A percentile compares a stretch with the other conserved stretches of the same genome.
Evolutionary conservation across 331 rosid genomes (phyloP).

Genomic region (Dryas integrifolia): DNA sequence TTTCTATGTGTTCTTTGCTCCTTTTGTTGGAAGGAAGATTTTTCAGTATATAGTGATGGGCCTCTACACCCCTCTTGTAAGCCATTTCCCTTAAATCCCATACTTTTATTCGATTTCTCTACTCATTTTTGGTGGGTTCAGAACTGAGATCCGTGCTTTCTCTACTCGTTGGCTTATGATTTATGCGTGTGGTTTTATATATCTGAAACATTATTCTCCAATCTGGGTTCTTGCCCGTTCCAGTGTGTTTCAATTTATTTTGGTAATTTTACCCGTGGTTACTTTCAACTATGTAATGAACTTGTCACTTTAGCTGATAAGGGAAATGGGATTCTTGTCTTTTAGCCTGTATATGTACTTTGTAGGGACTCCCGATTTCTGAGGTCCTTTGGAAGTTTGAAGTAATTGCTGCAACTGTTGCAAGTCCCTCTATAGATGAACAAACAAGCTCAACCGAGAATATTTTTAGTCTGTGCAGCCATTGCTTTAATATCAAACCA

Average conservation of each 20-base stretch:
- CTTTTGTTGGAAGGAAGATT: slow-evolving; percentile 83
- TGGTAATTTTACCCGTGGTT: background rate
- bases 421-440: background rate
- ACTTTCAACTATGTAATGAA: background rate
- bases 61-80: slow-evolving; percentile 90
- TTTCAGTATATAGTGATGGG: slow-evolving; percentile 81
- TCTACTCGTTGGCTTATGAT: slow-evolving; percentile 32
- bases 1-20: slow-evolving; percentile 95
- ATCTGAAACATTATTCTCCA: slow-evolving; percentile 19
- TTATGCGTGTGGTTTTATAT: slow-evolving; percentile 28
- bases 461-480: background rate
- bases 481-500: slow-evolving; percentile 14
- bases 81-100: slow-evolving; percentile 22
- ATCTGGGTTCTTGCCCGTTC: slow-evolving; percentile 24
- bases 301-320: slow-evolving; percentile 17
- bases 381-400: background rate
- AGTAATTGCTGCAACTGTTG: background rate
- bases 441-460: background rate
- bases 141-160: slow-evolving; percentile 55
- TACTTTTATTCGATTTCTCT: background rate
- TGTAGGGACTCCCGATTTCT: slow-evolving; percentile 15
- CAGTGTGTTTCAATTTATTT: slow-evolving; percentile 2
- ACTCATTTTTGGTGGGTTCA: slow-evolving; percentile 22
- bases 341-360: background rate
- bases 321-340: slow-evolving; percentile 21